These are phyloP conservation scores for Heliosperma pusillum DNA, from an alignment of 148 eudicot genomes.

Conservation along the genomic window DNA sequence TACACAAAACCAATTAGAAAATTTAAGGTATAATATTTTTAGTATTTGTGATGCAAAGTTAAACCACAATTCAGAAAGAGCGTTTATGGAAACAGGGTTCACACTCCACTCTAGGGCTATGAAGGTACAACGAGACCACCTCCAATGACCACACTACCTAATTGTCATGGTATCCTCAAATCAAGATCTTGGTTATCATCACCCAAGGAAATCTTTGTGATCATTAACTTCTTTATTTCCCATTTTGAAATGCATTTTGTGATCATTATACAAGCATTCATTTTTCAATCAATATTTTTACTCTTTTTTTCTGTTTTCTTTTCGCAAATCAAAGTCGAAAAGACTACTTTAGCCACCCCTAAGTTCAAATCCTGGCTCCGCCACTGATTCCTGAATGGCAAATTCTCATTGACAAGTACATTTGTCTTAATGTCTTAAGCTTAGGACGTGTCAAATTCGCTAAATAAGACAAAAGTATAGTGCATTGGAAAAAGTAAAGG, in stretches of 20 bases:
- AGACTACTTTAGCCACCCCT: neutral
- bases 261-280: neutral
- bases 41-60: neutral
- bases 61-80: neutral
- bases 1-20: neutral
- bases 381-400: too few relatives aligned
- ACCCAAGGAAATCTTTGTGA: too few relatives aligned
- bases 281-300: neutral
- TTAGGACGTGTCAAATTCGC: too few relatives aligned
- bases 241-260: neutral
- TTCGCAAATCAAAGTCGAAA: neutral
- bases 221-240: neutral
- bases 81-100: neutral
- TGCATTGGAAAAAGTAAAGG: too few relatives aligned
- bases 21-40: neutral
- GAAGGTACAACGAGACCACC: neutral
- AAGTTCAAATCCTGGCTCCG: too few relatives aligned
- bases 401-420: too few relatives aligned
- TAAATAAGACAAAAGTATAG: too few relatives aligned
- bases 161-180: neutral
- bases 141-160: neutral
- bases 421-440: too few relatives aligned
- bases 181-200: neutral
- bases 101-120: neutral
- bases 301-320: too few relatives aligned